Evolutionary conservation across 345 rosid species (phyloP).

Genomic region (Gossypium arboreum): DNA sequence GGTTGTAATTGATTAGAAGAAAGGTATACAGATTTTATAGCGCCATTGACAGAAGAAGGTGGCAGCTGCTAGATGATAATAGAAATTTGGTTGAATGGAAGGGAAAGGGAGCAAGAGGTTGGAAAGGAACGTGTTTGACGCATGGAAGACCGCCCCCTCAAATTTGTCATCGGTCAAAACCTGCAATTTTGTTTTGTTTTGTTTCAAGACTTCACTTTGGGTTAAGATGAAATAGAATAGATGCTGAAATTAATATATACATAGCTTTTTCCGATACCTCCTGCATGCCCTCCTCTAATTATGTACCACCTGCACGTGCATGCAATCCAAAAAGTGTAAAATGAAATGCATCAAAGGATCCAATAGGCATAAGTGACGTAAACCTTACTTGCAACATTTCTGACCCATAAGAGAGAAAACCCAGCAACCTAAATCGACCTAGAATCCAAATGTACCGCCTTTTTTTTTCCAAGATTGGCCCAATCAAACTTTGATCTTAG

Average conservation of each 20-base stretch:
- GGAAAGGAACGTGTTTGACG: slow-evolving; percentile 11
- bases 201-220: neutral
- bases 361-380: too few relatives aligned
- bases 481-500: too few relatives aligned
- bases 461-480: too few relatives aligned
- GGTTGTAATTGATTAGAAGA: neutral
- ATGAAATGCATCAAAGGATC: too few relatives aligned
- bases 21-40: too few relatives aligned
- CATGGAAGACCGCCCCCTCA: slow-evolving; percentile 21
- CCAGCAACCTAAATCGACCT: too few relatives aligned
- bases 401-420: too few relatives aligned
- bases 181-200: neutral
- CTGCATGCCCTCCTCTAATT: slow-evolving; percentile 15
- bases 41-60: neutral
- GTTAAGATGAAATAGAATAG: neutral
- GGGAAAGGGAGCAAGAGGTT: neutral
- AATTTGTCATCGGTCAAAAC: slow-evolving; percentile 13
- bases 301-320: slow-evolving; percentile 18
- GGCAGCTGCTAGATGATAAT: neutral
- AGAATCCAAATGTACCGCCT: too few relatives aligned
- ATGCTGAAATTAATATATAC: neutral
- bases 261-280: slow-evolving; percentile 2
- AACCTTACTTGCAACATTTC: too few relatives aligned
- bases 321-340: neutral
- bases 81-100: neutral